Base-by-base conservation (phyloP, 176 grass and related monocot species). In the Carex scoparia region DNA sequence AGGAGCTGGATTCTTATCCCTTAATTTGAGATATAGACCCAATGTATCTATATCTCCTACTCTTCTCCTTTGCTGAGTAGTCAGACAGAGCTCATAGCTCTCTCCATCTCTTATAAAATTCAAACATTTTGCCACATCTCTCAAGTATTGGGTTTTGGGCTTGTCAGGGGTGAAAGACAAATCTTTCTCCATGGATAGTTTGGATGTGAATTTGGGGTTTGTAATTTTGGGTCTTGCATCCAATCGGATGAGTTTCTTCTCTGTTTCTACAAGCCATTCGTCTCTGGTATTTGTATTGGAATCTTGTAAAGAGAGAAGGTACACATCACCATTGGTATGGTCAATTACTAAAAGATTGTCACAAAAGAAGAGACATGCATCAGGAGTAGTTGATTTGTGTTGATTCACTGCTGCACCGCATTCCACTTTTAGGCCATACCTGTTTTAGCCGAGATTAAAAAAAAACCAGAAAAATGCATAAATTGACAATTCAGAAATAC, bases 391-490 rank as follows among this genome's bases (percentile, higher is more conserved):
- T 89, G 93, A 98, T 90, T 89, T 94, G 82, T 89, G 80, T 8
- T 28, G 82, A 83, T 99, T 99, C 61, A 83, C 90, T 88, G 91
- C 88, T 85, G 96, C 88, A 63, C 92, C 91, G 55, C 96, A 99
- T 90, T 99, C 96, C 14, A 95, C 84, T 94, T 99, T 99, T 64
- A 99, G 91, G 85, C 88, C 88, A 37, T 99, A 99, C 77, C 96
- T 99, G 87, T 81, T 86, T 66, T 31, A 65, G 62, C 51, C 10
- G 23, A 84, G 69, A 86, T 53, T 4, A 71, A 62, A 40, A 11
- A 0, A 61, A 2, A 33, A 75, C 70, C 54, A 62, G 69, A 49
- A 70, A 23, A 38, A 85, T 3, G 2, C 19, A 28, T 27, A 19
- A 58, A 65, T 65, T 65, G 64, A 81, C 60, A 81, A 19, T 46